Percentiles rank a stretch among this genome's conserved stretches.
These are phyloP conservation scores for Diospyros kaki DNA, from an alignment of 148 eudicot genomes.

Conservation along the genomic window DNA sequence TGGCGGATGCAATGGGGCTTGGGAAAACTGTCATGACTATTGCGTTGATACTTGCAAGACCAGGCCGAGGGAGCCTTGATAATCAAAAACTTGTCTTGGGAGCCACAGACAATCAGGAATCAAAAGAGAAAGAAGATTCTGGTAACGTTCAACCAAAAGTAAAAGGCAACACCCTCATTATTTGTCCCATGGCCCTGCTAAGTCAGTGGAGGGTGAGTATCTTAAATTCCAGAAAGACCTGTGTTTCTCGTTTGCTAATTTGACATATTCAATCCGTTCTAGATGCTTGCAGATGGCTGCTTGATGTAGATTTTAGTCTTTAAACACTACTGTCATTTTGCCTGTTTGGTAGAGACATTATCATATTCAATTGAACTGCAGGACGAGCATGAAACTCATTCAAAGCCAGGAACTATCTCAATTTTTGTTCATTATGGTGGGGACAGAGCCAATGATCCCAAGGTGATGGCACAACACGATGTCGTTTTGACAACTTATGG, in stretches of 20 bases:
- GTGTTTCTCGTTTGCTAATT: too few relatives aligned
- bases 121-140: constrained; percentile 15
- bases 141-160: constrained; percentile 8
- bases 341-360: not conserved
- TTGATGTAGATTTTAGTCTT: not conserved
- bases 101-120: constrained; percentile 16
- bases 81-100: constrained; percentile 8
- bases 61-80: constrained; percentile 38
- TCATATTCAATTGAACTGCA: constrained; percentile 10
- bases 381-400: constrained; percentile 63
- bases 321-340: not conserved
- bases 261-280: too few relatives aligned
- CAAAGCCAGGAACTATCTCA: constrained; percentile 46
- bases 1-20: constrained; percentile 79
- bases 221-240: not conserved
- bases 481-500: constrained; percentile 70
- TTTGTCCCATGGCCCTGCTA: constrained; percentile 72
- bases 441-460: constrained; percentile 46
- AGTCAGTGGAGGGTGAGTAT: constrained; percentile 69
- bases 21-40: constrained; percentile 83
- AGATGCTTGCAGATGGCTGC: not conserved
- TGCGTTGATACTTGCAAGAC: constrained; percentile 48
- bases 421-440: constrained; percentile 63
- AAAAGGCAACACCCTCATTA: constrained; percentile 56
- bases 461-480: constrained; percentile 45